Conservation (phyloP, 2,329 filamentous ascomycete genomes). For the Clarireedia homoeocarpa region DNA sequence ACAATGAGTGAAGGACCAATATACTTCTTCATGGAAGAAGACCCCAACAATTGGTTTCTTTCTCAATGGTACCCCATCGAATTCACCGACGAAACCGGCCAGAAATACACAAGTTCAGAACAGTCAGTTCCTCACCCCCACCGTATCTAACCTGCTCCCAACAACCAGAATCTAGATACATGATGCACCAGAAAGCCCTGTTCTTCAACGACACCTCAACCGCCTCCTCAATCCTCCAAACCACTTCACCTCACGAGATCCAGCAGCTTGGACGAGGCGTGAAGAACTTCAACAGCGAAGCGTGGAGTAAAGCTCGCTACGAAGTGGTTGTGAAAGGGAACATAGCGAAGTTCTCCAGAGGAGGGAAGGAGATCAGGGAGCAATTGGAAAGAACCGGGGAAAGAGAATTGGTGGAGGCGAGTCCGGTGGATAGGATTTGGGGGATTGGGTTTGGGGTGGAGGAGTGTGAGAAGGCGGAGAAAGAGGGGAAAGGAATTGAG, state of each 20-base stretch:
- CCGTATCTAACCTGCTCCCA: background rate
- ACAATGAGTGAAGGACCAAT: background rate
- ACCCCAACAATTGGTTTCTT: background rate
- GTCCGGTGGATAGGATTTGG: background rate
- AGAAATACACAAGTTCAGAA: background rate
- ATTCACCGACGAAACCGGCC: background rate
- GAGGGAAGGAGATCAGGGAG: background rate
- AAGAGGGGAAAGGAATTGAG: background rate
- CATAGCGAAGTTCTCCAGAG: background rate
- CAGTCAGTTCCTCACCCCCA: background rate
- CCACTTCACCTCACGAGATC: background rate
- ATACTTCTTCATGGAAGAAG: background rate
- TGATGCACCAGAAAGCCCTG: slow-evolving; percentile 1
- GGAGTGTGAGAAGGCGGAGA: background rate
- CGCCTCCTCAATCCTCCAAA: background rate
- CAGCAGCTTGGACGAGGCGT: background rate
- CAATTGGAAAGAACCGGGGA: background rate
- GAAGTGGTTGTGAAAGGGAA: background rate
- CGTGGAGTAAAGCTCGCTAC: background rate
- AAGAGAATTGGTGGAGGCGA: slow-evolving; percentile 1
- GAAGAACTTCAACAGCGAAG: background rate
- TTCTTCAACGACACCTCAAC: background rate
- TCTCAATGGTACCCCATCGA: background rate
- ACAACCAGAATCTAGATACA: background rate
- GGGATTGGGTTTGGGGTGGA: background rate